Evolutionary conservation across 345 rosid species (phyloP).

Genomic region (Citrus maxima): DNA sequence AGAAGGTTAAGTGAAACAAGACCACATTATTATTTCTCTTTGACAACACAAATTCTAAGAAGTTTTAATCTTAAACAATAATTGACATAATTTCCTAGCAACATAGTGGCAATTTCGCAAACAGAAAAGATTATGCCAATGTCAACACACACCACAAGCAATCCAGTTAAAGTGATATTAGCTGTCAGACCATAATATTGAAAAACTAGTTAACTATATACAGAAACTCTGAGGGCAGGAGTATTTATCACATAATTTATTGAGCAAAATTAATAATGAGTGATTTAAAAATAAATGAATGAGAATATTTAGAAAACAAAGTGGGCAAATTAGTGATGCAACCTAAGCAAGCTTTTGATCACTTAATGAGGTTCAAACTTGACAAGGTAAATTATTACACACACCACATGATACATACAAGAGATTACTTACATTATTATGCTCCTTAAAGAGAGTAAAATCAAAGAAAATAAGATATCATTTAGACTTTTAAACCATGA

Average conservation of each 20-base stretch:
- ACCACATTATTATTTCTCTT: neutral
- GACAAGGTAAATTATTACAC: neutral
- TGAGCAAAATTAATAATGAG: neutral
- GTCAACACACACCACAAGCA: neutral
- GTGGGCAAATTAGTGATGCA: neutral
- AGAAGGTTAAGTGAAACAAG: neutral
- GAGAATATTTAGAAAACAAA: neutral
- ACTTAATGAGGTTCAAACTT: neutral
- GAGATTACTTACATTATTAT: neutral
- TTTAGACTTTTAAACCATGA: neutral
- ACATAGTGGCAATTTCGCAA: neutral
- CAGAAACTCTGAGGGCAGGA: neutral
- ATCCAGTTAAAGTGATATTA: neutral
- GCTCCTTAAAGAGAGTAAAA: neutral
- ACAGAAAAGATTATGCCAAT: neutral
- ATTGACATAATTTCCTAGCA: neutral
- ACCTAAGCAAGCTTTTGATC: neutral
- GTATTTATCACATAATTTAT: neutral
- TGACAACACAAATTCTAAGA: neutral
- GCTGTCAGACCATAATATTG: neutral
- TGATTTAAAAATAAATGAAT: neutral
- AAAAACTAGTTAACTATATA: neutral
- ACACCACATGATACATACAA: neutral
- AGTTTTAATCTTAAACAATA: neutral
- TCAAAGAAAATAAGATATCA: neutral